Evolutionary conservation across 345 rosid genomes (phyloP), one percentile per base, ranked within the genome.

Genomic region (Leavenworthia alabamica): DNA sequence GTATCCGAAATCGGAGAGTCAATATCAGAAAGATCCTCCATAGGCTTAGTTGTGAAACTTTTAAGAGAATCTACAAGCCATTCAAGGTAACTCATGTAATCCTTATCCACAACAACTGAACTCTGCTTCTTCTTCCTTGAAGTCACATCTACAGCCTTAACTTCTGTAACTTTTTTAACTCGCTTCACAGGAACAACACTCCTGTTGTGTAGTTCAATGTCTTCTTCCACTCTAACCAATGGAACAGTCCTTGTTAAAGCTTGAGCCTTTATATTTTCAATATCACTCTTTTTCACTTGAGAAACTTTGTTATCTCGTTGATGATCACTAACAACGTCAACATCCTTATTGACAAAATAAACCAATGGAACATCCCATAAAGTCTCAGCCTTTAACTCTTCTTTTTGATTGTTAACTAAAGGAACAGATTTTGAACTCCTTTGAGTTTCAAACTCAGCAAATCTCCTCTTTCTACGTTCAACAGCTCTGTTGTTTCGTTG

Each of bases 11-110:
- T 3, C 8, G 55, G 55, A 52, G 6, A 45, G 12, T 44, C 47
- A 2, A 15, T 1, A 33, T 23, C 40, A 23, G 53, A 44, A 33
- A 2, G 65, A 48, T 32, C 44, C 0, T 61, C 5, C 20, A 2
- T 26, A 19, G 31, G 65, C 36, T 20, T 44, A 48, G 44, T 31
- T 43, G 40, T 17, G 4, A 29, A n/a, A 16, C 15, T 63, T 45
- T 39, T 62, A 54, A 54, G 49, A 46, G 62, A 19, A 23, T 61
- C 62, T 19, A 61, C 63, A 54, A 70, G 74, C 74, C 68, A 70
- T 62, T 32, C 7, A n/a, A 70, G 74, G 50, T 70, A 62, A 4
- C 43, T 53, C 74, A 45, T 28, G 63, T 61, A 70, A 37, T 54
- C 74, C 33, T 45, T 17, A 37, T 70, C 74, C 22, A 35, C 42